Base-by-base conservation (phyloP, 768 basidiomycete genomes). In the Pisolithus microcarpus region DNA sequence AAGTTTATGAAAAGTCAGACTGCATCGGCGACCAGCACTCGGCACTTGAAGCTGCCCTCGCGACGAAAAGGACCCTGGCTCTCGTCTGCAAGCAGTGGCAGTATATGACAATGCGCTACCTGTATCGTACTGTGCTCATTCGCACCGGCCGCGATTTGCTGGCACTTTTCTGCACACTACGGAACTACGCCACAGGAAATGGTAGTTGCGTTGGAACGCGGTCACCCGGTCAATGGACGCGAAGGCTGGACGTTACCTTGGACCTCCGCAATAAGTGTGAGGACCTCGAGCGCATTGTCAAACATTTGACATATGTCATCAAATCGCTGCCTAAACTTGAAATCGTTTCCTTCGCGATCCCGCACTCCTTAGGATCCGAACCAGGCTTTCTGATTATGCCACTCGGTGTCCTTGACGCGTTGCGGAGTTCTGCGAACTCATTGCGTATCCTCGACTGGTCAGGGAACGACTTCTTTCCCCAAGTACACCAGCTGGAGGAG, bases 11-110 rank as follows among this genome's bases (percentile, higher is more conserved):
- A 34, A 34, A 13, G 31, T 15, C 5, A 11, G 9, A 31, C 11
- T 10, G 30, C 30, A 11, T 31, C 30, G 30, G 30, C 8, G 11
- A 26, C 26, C 26, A 26, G 26, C 38, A 40, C 19, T 9, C 23
- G 6, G 52, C 46, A 24, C 42, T 63, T 4, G 46, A 61, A 37
- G 38, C 44, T 5, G 52, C 61, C 7, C 55, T 67, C 23, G 4
- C 61, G 42, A 67, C 63, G 21, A 61, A 63, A 37, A 53, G 56
- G 7, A 48, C 52, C 28, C 54, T 67, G 21, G 65, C 65, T 2
- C 58, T 58, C 8, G 65, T 66, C 42, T 67, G 61, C 53, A 65
- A 48, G 42, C 58, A 54, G 44, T 66, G 65, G 65, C 61, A 56
- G 55, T 51, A 59, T 34, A 48, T 67, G 36, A 58, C 65, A 30